Evolutionary conservation across 805 yeast species (phyloP).

Genomic region (Starmerella floris): DNA sequence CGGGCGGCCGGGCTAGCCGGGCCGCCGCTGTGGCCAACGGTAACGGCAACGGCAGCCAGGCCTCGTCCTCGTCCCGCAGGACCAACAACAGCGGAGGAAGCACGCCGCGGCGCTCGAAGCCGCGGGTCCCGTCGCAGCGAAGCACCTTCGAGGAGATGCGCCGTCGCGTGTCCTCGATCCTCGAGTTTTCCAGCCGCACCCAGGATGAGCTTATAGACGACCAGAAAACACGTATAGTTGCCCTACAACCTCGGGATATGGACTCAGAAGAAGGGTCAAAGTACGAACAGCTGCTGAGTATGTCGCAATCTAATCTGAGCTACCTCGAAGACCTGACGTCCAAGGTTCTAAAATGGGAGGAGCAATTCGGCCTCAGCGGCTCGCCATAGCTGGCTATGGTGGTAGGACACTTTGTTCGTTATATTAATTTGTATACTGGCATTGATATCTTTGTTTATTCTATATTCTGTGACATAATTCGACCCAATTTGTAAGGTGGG

Average conservation of each 20-base stretch:
- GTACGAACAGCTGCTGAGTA: conserved; percentile 26
- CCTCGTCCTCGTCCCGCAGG: conserved; percentile 1
- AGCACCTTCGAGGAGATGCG: conserved; percentile 72
- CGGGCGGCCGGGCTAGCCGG: conserved; percentile 1
- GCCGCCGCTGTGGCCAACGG: too few species aligned
- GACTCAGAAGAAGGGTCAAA: conserved; percentile 16
- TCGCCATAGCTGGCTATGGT: conserved; percentile 4
- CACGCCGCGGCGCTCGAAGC: conserved; percentile 26
- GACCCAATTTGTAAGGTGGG: too few species aligned
- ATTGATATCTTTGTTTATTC: too few species aligned
- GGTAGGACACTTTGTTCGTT: too few species aligned
- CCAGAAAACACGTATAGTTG: conserved; percentile 41
- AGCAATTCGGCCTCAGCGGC: conserved; percentile 31
- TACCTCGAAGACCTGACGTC: conserved; percentile 64
- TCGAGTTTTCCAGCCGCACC: conserved; percentile 81
- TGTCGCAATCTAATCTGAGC: conserved; percentile 43
- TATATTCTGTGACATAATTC: too few species aligned
- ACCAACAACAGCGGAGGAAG: conserved; percentile 1
- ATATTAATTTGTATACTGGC: too few species aligned
- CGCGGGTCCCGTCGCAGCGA: conserved; percentile 67
- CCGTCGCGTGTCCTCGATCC: conserved; percentile 72
- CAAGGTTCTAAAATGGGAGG: conserved; percentile 66
- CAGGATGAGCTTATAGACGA: conserved; percentile 73
- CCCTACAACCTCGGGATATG: conserved; percentile 25
- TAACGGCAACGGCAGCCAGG: background rate